phyloP scores from a whole-genome alignment of 345 rosid genomes.

The Camelina neglecta region DNA sequence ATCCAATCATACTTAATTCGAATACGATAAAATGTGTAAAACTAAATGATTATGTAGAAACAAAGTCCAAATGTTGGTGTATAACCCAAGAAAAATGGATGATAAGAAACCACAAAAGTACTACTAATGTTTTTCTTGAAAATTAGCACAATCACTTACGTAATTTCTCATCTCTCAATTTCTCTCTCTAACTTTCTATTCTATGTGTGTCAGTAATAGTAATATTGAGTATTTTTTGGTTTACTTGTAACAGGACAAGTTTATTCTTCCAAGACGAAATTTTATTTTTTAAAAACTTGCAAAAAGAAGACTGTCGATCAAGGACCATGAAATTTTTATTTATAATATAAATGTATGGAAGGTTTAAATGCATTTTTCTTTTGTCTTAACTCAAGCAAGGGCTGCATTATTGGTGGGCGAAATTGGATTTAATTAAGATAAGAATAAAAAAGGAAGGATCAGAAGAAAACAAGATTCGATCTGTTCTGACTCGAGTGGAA shows the following conservation, averaged over 20 bases:
- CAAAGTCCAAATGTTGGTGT: background rate
- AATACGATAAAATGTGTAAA: background rate
- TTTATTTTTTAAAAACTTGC: background rate
- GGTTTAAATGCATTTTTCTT: conserved; percentile 23
- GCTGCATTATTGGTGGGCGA: conserved; percentile 40
- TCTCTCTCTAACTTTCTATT: conserved; percentile 45
- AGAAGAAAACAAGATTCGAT: conserved; percentile 47
- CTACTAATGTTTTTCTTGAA: conserved; percentile 24
- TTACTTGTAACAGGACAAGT: conserved; percentile 56
- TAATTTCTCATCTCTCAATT: conserved; percentile 37
- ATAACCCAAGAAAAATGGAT: conserved; percentile 35
- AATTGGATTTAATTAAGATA: conserved; percentile 38
- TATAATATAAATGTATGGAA: conserved; percentile 1
- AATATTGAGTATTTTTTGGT: conserved; percentile 45
- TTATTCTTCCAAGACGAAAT: conserved; percentile 67
- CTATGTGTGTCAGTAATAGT: conserved; percentile 49
- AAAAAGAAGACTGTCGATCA: conserved; percentile 57
- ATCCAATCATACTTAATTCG: background rate
- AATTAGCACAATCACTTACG: conserved; percentile 18
- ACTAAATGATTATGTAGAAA: conserved; percentile 10
- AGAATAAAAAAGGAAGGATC: conserved; percentile 36
- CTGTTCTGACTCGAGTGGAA: conserved; percentile 48
- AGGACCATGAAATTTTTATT: conserved; percentile 65
- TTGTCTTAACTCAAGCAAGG: conserved; percentile 38
- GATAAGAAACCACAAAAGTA: conserved; percentile 39